phyloP scores from a whole-genome alignment of 73 alveolate genomes.

The Halteria grandinella region DNA sequence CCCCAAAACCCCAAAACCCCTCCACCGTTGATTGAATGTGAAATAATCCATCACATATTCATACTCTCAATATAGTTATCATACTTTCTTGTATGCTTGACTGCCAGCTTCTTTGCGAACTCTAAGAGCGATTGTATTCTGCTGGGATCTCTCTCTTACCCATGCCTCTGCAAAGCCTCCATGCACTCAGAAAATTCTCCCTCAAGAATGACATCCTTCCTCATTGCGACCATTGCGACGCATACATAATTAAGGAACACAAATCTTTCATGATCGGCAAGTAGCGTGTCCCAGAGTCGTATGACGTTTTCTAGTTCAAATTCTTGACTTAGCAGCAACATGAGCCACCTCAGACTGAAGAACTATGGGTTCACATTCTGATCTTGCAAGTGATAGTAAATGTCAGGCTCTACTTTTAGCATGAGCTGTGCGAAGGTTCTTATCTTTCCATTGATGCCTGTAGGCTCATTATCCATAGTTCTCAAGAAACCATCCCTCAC shows the following conservation, averaged over 20 bases:
- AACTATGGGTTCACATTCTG: slow-evolving; percentile 73
- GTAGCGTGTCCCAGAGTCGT: slow-evolving; percentile 86
- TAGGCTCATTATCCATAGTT: slow-evolving; percentile 78
- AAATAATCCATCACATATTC: no score
- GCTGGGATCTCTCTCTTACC: slow-evolving; percentile 40
- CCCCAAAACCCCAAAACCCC: no score
- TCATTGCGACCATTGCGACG: slow-evolving; percentile 57
- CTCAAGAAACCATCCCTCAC: slow-evolving; percentile 87
- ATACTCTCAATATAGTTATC: slow-evolving; percentile 52
- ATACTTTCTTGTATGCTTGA: slow-evolving; percentile 40
- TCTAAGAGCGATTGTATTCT: slow-evolving; percentile 14
- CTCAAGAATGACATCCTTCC: slow-evolving; percentile 34
- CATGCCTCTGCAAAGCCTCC: slow-evolving; percentile 59
- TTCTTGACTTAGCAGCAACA: slow-evolving; percentile 84
- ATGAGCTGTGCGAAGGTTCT: slow-evolving; percentile 68
- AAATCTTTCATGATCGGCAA: slow-evolving; percentile 69
- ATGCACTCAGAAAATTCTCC: slow-evolving; percentile 73
- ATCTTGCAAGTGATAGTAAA: slow-evolving; percentile 63
- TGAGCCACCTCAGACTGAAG: slow-evolving; percentile 84
- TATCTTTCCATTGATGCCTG: slow-evolving; percentile 83
- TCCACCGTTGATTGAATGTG: no score
- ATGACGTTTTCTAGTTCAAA: slow-evolving; percentile 80
- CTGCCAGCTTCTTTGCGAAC: slow-evolving; percentile 40
- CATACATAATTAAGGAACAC: slow-evolving; percentile 64
- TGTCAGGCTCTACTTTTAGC: slow-evolving; percentile 71